Evolutionary conservation across 352 stramenopile genomes (phyloP).

Genomic region (Phytophthora sojae): DNA sequence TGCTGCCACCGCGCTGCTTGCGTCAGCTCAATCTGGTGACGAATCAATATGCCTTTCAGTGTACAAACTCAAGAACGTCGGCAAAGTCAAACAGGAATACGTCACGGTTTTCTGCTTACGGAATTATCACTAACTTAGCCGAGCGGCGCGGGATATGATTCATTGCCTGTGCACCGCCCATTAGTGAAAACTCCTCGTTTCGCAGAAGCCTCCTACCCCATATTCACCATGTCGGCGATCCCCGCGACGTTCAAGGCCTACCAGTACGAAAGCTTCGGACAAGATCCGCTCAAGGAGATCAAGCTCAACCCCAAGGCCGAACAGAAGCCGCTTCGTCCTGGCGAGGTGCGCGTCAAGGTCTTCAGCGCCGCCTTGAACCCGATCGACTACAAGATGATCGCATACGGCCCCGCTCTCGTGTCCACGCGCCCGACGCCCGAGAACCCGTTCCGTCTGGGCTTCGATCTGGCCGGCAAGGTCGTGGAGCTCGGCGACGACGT

Average conservation of each 20-base stretch:
- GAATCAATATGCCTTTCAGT: no score
- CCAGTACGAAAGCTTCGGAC: conserved; percentile 40
- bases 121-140: no score
- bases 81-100: no score
- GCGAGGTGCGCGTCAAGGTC: conserved; percentile 45
- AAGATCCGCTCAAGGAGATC: conserved; percentile 30
- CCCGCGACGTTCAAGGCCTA: conserved; percentile 36
- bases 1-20: no score
- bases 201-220: no score
- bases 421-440: conserved; percentile 13
- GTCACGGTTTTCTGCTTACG: no score
- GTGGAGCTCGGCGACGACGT: conserved; percentile 41
- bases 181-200: no score
- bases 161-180: no score
- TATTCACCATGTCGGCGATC: not conserved
- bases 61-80: no score
- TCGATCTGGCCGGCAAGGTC: conserved; percentile 36
- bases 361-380: conserved; percentile 43
- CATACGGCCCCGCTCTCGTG: not conserved
- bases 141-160: no score
- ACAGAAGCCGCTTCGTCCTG: conserved; percentile 24
- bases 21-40: no score
- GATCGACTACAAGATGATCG: conserved; percentile 36
- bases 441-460: conserved; percentile 25
- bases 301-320: conserved; percentile 28